Evolutionary conservation across 257 asterid genomes (phyloP).

Genomic region (Lantana camara): DNA sequence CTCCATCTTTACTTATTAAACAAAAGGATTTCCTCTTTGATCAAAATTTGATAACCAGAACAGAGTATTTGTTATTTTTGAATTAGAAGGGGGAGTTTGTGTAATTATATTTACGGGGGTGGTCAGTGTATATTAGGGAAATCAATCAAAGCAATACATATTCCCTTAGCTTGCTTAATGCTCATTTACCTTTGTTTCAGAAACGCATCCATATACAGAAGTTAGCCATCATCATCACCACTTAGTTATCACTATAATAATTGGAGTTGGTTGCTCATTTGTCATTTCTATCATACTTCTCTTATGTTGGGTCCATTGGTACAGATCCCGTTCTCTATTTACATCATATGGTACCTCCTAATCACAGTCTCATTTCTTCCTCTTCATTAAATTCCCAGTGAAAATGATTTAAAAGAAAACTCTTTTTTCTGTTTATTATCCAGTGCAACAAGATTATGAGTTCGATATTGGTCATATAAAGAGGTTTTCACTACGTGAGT

Average conservation of each 20-base stretch:
- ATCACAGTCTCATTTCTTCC: neutral
- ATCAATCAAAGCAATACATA: no score
- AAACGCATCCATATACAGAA: conserved; percentile 44
- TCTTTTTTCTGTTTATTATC: conserved; percentile 22
- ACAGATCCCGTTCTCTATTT: conserved; percentile 55
- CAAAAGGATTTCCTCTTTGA: no score
- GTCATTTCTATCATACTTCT: conserved; percentile 52
- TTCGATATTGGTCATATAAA: conserved; percentile 63
- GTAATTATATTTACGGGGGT: no score
- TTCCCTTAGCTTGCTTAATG: no score
- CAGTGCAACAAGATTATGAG: conserved; percentile 86
- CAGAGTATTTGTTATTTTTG: no score
- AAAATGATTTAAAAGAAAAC: conserved; percentile 12
- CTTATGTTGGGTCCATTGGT: conserved; percentile 70
- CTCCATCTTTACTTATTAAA: no score
- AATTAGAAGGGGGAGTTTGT: no score
- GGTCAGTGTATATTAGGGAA: no score
- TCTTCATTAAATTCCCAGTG: neutral
- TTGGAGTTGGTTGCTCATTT: conserved; percentile 64
- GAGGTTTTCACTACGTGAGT: conserved; percentile 78
- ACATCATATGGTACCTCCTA: conserved; percentile 59
- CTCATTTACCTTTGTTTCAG: conserved; percentile 42
- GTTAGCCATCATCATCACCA: conserved; percentile 47
- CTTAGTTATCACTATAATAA: conserved; percentile 46
- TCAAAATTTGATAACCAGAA: no score